Conservation (phyloP, 1,284 basidiomycete genomes). For the Afroboletus lepidellus region DNA sequence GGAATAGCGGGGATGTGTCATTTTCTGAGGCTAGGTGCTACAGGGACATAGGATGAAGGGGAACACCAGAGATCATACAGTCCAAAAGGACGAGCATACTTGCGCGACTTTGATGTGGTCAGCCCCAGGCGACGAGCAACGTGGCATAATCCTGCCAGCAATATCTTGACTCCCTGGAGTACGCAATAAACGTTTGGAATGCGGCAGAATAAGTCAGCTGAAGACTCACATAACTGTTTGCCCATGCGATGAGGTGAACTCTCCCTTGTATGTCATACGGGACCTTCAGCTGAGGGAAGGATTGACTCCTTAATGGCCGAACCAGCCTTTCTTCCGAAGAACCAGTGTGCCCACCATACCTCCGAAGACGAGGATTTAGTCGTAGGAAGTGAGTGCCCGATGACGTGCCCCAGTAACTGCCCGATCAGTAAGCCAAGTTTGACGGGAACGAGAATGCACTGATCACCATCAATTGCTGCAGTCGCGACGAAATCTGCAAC, state of each 20-base stretch:
- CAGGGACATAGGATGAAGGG: constrained; percentile 63
- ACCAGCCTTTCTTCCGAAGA: constrained; percentile 93
- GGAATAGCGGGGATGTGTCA: constrained; percentile 29
- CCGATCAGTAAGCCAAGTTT: constrained; percentile 12
- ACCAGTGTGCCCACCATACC: constrained; percentile 89
- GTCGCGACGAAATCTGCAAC: constrained; percentile 90
- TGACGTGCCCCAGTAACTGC: constrained; percentile 71
- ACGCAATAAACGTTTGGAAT: background rate
- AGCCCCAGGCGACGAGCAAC: constrained; percentile 92
- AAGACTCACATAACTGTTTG: constrained; percentile 78
- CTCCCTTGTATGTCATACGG: constrained; percentile 93
- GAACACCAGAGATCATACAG: constrained; percentile 92
- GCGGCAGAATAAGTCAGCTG: background rate
- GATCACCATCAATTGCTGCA: constrained; percentile 89
- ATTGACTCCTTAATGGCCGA: constrained; percentile 91
- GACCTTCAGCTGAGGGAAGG: constrained; percentile 88
- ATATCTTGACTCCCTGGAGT: constrained; percentile 86
- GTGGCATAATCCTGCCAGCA: constrained; percentile 91
- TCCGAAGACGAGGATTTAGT: constrained; percentile 87
- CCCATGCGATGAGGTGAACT: constrained; percentile 90
- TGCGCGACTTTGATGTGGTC: constrained; percentile 91
- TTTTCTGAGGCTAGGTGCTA: constrained; percentile 19
- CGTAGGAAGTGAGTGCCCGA: constrained; percentile 82
- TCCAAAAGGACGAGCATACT: constrained; percentile 84
- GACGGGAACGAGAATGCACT: background rate